Evolutionary conservation across 805 yeast genomes (phyloP), one percentile per base, ranked within the genome.

Genomic region (Hanseniaspora pseudoguilliermondii): DNA sequence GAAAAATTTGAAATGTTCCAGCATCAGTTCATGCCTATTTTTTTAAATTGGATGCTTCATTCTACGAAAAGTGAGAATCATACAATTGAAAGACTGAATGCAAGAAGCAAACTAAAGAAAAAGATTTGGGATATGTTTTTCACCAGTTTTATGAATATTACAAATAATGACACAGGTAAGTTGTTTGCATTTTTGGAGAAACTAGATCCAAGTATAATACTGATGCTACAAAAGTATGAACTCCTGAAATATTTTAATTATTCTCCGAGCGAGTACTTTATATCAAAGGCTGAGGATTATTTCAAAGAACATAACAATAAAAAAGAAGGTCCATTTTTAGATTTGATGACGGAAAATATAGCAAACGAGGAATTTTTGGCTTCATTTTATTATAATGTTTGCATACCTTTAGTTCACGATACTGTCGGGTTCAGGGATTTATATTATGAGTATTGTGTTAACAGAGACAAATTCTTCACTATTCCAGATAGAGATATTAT

Each of bases 291-390:
- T 29, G 23, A 38, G 18, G 10, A n/a, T 8, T 46, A 46, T 20
- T 32, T 46, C n/a, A 39, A 32, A 9, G 13, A 34, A 11, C 25
- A 29, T 20, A 18, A 20, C 7, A 7, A 9, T 7, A 3, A n/a
- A 10, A 20, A 32, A 16, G 39, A 32, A 10, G 23, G 27, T 16
- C n/a, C 27, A 1, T 32, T 34, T 20, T 7, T 46, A 13, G 49
- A 46, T 34, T 32, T 46, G 13, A 34, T 34, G 18, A 34, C 38
- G 21, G 49, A 46, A 46, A 29, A 21, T 32, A 46, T 53, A 2
- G 49, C 56, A n/a, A 35, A 46, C 36, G 50, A 53, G 34, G 46
- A 46, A 16, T 53, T 53, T 53, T 29, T 53, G 10, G 42, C 50
- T 18, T 15, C 49, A 2, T 53, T 53, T 44, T 51, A 43, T 20